Evolutionary conservation across 306 rosid species (phyloP).

Genomic region (Cajanus cajan): DNA sequence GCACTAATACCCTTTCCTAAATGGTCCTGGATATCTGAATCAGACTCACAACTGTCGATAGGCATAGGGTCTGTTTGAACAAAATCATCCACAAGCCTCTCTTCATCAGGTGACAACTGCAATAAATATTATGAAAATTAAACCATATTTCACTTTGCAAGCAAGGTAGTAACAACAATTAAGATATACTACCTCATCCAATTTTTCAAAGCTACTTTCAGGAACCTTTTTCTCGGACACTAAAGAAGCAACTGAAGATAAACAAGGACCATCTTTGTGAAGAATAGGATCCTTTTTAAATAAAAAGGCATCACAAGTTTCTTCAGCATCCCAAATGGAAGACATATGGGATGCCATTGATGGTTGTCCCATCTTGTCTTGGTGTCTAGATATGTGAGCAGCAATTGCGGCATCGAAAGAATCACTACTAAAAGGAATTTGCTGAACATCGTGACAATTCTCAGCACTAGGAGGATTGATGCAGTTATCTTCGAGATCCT

Average conservation of each 20-base stretch:
- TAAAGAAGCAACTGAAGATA: constrained; percentile 44
- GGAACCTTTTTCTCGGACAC: constrained; percentile 44
- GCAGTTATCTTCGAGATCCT: constrained; percentile 54
- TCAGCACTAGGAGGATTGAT: constrained; percentile 47
- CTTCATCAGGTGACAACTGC: constrained; percentile 57
- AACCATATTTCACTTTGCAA: constrained; percentile 30
- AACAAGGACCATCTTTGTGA: constrained; percentile 37
- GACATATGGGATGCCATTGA: constrained; percentile 57
- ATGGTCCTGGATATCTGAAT: constrained; percentile 50
- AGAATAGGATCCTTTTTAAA: constrained; percentile 55
- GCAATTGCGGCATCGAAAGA: constrained; percentile 99
- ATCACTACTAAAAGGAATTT: constrained; percentile 84
- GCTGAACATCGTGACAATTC: constrained; percentile 58
- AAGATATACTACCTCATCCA: constrained; percentile 59
- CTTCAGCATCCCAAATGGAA: constrained; percentile 98
- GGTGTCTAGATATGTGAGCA: constrained; percentile 84
- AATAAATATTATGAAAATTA: constrained; percentile 15
- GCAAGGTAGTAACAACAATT: constrained; percentile 13
- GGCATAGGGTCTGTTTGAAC: constrained; percentile 46
- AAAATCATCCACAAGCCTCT: constrained; percentile 52
- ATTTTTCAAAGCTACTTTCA: constrained; percentile 39
- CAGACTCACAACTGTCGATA: constrained; percentile 51
- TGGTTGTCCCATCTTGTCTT: constrained; percentile 59
- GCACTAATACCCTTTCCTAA: constrained; percentile 55
- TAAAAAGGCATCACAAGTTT: constrained; percentile 86